Percentiles rank a stretch among this genome's conserved stretches.
These are phyloP conservation scores for Penicillium janthinellum DNA, from an alignment of 2,329 filamentous ascomycete species.

Conservation along the genomic window DNA sequence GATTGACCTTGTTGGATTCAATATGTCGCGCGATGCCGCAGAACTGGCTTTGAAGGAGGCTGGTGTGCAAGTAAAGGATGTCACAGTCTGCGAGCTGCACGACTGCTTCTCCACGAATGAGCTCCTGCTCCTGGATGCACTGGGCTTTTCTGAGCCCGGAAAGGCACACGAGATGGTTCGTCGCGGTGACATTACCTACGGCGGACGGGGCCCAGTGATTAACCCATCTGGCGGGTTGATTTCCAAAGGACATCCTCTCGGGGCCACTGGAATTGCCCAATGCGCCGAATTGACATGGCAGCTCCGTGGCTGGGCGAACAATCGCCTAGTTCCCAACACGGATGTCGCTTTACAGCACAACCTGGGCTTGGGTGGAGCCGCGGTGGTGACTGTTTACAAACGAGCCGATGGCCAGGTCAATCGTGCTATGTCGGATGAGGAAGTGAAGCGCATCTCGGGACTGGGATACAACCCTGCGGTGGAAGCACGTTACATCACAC, in stretches of 20 bases:
- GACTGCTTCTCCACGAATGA: slow-evolving; percentile 97
- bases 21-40: slow-evolving; percentile 76
- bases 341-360: slow-evolving; percentile 85
- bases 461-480: slow-evolving; percentile 91
- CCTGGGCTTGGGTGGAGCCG: slow-evolving; percentile 84
- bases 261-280: slow-evolving; percentile 91
- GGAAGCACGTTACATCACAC: slow-evolving; percentile 83
- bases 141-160: slow-evolving; percentile 76
- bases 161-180: slow-evolving; percentile 91
- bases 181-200: slow-evolving; percentile 85
- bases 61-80: slow-evolving; percentile 63
- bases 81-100: slow-evolving; percentile 87
- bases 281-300: slow-evolving; percentile 96
- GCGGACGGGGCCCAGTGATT: slow-evolving; percentile 69
- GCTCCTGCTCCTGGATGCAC: slow-evolving; percentile 82
- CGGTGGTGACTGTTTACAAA: slow-evolving; percentile 84
- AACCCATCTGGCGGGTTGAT: slow-evolving; percentile 94
- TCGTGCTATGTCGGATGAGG: slow-evolving; percentile 59
- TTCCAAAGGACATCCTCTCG: slow-evolving; percentile 91
- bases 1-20: slow-evolving; percentile 86
- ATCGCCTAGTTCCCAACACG: slow-evolving; percentile 70
- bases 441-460: slow-evolving; percentile 65
- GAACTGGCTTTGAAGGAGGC: slow-evolving; percentile 69
- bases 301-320: slow-evolving; percentile 94
- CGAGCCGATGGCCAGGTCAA: slow-evolving; percentile 75